Base-by-base conservation (phyloP, 176 grass and related monocot genomes). In the Alopecurus myosuroides region DNA sequence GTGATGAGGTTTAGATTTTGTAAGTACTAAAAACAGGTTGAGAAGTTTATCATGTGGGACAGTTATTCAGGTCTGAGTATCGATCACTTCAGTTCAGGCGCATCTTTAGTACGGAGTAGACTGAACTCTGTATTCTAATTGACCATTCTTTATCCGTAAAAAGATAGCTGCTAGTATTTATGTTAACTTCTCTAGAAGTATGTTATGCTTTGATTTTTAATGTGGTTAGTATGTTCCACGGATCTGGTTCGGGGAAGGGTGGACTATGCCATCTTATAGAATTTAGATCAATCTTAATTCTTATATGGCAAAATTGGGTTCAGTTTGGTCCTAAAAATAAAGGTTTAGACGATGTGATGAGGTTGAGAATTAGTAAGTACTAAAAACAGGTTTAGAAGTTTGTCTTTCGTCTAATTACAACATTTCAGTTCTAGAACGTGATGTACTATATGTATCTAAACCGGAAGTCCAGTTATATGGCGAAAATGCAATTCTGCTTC, bases 1-100 rank as follows among this genome's bases (percentile, higher is more conserved):
- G 5, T 12, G 5, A 63, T 12, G 41, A 48, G 5, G 19, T 64
- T 83, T 23, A 62, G 34, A 31, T 80, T 84, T 79, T 67, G 13
- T 86, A 71, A 40, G 53, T 19, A 78, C 39, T 49, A 90, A 63
- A 63, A 56, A 25, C 28, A 69, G 35, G 20, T 74, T 85, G 31
- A 35, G 7, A 45, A 76, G 13, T 22, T 56, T n/a, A n/a, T 68
- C 63, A 41, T 25, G 19, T 25, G 46, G 34, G 4, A 33, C 22
- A 58, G 37, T 34, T 81, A 20, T 31, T 69, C 22, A 61, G 11
- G 48, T 76, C 41, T 23, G 23, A 85, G 6, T 22, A 66, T 88
- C 46, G 8, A 33, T 45, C 62, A 35, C 12, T 33, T 37, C 57
- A 64, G 40, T 30, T 82, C 57, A 49, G 17, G n/a, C 49, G 49